Base-by-base conservation (phyloP, 306 rosid species). In the Abrus precatorius region DNA sequence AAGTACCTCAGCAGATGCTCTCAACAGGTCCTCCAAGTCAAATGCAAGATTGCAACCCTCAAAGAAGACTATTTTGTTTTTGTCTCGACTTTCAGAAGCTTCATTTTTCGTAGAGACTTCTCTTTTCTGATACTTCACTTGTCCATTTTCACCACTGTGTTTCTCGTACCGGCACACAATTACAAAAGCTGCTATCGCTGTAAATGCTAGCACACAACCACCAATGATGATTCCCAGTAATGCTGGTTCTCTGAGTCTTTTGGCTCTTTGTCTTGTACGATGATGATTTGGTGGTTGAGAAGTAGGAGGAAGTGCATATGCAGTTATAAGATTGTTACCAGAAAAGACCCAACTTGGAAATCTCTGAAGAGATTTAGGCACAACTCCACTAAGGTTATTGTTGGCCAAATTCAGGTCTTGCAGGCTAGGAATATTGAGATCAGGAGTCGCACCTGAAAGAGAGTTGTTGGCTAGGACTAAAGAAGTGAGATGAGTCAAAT, bases 1-100 rank as follows among this genome's bases (percentile, higher is more conserved):
- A 11, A 95, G 97, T 5, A 95, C 93, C 86, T 93, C 97, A 8
- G 99, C 97, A 38, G 99, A 95, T 5, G 99, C 97, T 71, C 95
- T 91, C 89, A 93, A 63, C 86, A 95, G 76, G 85, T 95, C 99
- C 75, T 95, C 99, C 56, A 95, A 56, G 79, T 95, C 94, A 80
- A 95, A 95, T 43, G 90, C 95, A 61, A 91, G 87, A 72, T 62
- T 84, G 74, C 85, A 88, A 40, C 87, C 93, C 56, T 88, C 95
- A 56, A 93, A 91, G 83, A 95, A 95, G 43, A 85, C 86, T 29
- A 95, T 86, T 78, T 86, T 88, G 72, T 85, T 84, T 54, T 78
- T 83, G 64, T 86, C 90, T 69, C 65, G 83, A 13, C 72, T 84
- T 75, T 80, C 87, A 6, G 87, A 88, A 80, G 2, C 79, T 38